Base-by-base conservation (phyloP, 192 early-diverging fungal species). In the Podila epicladia region DNA sequence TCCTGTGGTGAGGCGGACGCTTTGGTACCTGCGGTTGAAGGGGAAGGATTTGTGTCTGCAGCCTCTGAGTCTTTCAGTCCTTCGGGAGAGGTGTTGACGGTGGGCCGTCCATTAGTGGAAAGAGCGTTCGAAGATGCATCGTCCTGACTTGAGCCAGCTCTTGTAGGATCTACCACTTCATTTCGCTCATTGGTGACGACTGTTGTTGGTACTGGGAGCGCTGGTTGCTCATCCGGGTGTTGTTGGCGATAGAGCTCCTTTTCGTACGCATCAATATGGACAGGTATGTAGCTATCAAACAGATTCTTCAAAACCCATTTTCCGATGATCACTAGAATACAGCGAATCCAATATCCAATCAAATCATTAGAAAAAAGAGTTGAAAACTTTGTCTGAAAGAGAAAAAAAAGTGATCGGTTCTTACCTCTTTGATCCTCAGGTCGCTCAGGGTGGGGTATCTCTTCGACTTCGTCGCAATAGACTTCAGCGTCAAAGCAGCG, bases 401-500 rank as follows among this genome's bases (percentile, higher is more conserved):
- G 20, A 24, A 41, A 22, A 69, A 24, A 69, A 22, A 19, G 53
- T n/a, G 50, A 2, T 7, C 8, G 19, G 20, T 6, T 41, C 73
- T 51, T 86, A 95, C 94, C 85, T 89, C 94, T 67, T 64, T 89
- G 89, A 62, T 96, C 94, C 72, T 95, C 94, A 5, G 85, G 84
- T 51, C 85, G 48, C 32, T 82, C 74, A 71, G 86, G 74, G 22
- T 91, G 85, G 4, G 67, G 64, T 17, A 84, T 72, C 3, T 85
- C 73, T 12, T 87, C 91, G 1, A 90, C 83, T 70, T 97, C 94
- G 64, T 98, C 96, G 8, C 91, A 89, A 72, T 98, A 97, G 57
- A 97, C 89, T 82, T 98, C 97, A 62, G 94, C 93, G 59, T 97
- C 95, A 87, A 92, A 95, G 71, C 91, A 94, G 60, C 85, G 86